Evolutionary conservation across 2,329 filamentous ascomycete species (phyloP), one percentile per base, ranked within the genome.

Genomic region (Colletotrichum agaves): DNA sequence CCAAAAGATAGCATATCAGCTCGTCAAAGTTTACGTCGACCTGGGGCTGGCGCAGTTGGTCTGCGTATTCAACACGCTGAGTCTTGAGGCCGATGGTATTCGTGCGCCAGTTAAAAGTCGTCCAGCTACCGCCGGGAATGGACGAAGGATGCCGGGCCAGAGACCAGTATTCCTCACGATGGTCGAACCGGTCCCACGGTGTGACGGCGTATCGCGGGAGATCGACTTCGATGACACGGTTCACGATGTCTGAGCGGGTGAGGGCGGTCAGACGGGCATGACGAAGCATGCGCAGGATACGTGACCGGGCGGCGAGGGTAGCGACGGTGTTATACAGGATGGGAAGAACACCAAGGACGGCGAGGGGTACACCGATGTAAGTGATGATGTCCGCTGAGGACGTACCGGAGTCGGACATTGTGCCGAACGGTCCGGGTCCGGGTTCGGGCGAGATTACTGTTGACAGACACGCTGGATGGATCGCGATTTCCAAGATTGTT

Each of bases 291-390:
- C 84, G 84, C 74, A 84, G 85, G 76, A 91, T 88, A 53, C 85
- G 85, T 43, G 87, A 87, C 2, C 89, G 80, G 2, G 87, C 88
- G 13, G 87, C 79, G 27, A 90, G 83, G 3, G 87, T 89, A 27
- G 84, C 82, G 60, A 87, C 78, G 19, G 86, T 90, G 73, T 90
- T 91, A 78, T 90, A 91, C 47, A 91, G 80, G 57, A 91, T 91
- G 0, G 89, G 89, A 5, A 90, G 80, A 21, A 90, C 84, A 47
- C 85, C 86, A 2, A 90, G 76, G 2, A 89, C 82, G 1, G 85
- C 87, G 17, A 90, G 78, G 2, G 88, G 88, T n/a, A 69, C 57
- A 41, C 70, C 71, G 58, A 71, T 67, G 59, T 71, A 70, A 39
- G 71, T 65, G 56, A 63, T 61, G 55, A 67, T 63, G 27, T 59